A percentile compares a stretch with the other conserved stretches of the same genome.
These are phyloP conservation scores for Backusella tuberculispora DNA, from an alignment of 192 early-diverging fungal species.

Conservation along the genomic window DNA sequence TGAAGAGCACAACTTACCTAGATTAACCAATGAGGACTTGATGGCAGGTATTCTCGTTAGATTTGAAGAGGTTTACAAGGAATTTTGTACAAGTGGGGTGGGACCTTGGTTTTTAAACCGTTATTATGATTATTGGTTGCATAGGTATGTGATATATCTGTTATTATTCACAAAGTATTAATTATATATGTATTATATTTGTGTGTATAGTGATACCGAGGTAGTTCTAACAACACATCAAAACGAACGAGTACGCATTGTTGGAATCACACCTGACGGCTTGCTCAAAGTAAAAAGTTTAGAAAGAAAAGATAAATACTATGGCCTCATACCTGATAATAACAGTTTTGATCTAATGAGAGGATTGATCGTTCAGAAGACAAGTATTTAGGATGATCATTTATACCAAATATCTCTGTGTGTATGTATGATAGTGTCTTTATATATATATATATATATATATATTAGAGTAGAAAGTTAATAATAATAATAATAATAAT, in stretches of 20 bases:
- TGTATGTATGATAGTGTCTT: no score
- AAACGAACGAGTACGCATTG: slow-evolving; percentile 65
- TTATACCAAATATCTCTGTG: background rate
- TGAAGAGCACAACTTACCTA: slow-evolving; percentile 54
- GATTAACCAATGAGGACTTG: slow-evolving; percentile 68
- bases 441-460: no score
- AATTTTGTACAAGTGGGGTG: slow-evolving; percentile 60
- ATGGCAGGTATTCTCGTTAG: slow-evolving; percentile 69
- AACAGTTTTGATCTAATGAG: slow-evolving; percentile 98
- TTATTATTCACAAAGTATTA: background rate
- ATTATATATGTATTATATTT: slow-evolving; percentile 82
- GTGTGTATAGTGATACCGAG: slow-evolving; percentile 51
- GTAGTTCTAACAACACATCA: slow-evolving; percentile 66
- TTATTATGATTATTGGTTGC: slow-evolving; percentile 91
- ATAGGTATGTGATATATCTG: slow-evolving; percentile 52
- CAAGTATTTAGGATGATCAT: background rate
- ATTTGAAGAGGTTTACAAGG: slow-evolving; percentile 77
- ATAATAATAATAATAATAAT: no score
- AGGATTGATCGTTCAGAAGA: slow-evolving; percentile 72
- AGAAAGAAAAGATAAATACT: slow-evolving; percentile 56
- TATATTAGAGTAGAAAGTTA: no score
- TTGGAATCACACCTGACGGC: slow-evolving; percentile 79
- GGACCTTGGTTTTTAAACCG: slow-evolving; percentile 66
- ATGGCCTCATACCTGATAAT: slow-evolving; percentile 91
- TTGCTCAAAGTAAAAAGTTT: slow-evolving; percentile 71